Conservation (phyloP, 2,329 filamentous ascomycete genomes). For the Sarocladium brachiariae region DNA sequence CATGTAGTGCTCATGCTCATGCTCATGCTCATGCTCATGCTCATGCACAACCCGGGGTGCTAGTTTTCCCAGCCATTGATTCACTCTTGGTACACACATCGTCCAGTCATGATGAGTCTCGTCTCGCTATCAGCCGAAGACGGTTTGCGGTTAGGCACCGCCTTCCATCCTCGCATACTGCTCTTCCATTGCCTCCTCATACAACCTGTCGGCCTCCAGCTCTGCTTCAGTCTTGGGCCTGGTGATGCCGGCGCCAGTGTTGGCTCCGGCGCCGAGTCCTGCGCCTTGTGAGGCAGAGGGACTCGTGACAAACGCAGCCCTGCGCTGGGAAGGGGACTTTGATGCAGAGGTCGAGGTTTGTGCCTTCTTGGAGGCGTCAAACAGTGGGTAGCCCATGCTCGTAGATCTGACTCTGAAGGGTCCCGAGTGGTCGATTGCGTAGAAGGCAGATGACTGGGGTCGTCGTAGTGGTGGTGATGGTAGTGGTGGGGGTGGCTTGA, state of each 20-base stretch:
- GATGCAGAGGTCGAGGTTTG: background rate
- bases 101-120: no score
- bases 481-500: no score
- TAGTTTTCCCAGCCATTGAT: no score
- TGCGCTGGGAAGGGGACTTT: no score
- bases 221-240: constrained; percentile 42
- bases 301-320: constrained; percentile 11
- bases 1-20: no score
- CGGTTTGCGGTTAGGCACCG: no score
- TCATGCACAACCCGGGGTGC: no score
- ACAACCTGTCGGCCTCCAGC: constrained; percentile 40
- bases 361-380: constrained; percentile 1
- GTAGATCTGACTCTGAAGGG: background rate
- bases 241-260: constrained; percentile 41
- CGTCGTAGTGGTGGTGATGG: no score
- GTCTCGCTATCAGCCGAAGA: no score
- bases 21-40: no score
- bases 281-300: constrained; percentile 16
- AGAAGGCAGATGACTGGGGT: no score
- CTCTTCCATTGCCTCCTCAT: constrained; percentile 48
- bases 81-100: no score
- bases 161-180: constrained; percentile 50
- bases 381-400: constrained; percentile 24
- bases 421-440: background rate
- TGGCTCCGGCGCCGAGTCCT: constrained; percentile 35